Evolutionary conservation across 495 filamentous ascomycete genomes (phyloP).

Genomic region (Lasiosphaeris hirsuta): DNA sequence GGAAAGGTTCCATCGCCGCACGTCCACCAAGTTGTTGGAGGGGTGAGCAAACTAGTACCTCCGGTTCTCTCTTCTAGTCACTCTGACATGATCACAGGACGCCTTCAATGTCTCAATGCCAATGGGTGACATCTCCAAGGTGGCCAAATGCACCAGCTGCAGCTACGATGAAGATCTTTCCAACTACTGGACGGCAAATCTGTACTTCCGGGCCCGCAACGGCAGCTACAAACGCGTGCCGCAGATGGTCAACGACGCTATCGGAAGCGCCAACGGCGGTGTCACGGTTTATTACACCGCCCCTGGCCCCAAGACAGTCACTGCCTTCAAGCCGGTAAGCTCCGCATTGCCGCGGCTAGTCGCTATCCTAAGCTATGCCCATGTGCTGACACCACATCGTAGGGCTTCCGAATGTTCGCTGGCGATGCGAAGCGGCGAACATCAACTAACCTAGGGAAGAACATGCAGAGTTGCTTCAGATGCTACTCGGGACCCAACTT

Average conservation of each 20-base stretch:
- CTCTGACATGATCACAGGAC: neutral
- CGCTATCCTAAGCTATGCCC: no score
- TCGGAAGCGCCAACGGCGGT: conserved; percentile 32
- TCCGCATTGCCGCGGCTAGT: no score
- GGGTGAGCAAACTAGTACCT: neutral
- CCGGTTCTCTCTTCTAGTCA: neutral
- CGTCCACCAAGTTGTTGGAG: no score
- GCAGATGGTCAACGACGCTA: conserved; percentile 34
- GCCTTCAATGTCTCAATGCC: conserved; percentile 21
- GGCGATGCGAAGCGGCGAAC: conserved; percentile 34
- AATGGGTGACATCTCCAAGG: conserved; percentile 16
- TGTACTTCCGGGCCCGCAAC: conserved; percentile 35
- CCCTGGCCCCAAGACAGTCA: conserved; percentile 31
- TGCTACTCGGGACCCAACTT: conserved; percentile 38
- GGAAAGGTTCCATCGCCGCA: no score
- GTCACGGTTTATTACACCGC: conserved; percentile 42
- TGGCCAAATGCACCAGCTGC: conserved; percentile 25
- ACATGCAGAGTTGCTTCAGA: conserved; percentile 39
- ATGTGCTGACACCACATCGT: neutral
- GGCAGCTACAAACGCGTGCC: conserved; percentile 40
- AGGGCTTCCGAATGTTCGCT: conserved; percentile 45
- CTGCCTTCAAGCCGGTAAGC: conserved; percentile 36
- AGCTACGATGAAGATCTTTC: conserved; percentile 25
- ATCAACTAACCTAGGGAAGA: conserved; percentile 17
- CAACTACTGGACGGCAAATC: conserved; percentile 38